Percentiles rank a stretch among this genome's conserved stretches.
Evolutionary conservation across 2,329 filamentous ascomycete genomes (phyloP).

Genomic region (Beauveria medogensis): DNA sequence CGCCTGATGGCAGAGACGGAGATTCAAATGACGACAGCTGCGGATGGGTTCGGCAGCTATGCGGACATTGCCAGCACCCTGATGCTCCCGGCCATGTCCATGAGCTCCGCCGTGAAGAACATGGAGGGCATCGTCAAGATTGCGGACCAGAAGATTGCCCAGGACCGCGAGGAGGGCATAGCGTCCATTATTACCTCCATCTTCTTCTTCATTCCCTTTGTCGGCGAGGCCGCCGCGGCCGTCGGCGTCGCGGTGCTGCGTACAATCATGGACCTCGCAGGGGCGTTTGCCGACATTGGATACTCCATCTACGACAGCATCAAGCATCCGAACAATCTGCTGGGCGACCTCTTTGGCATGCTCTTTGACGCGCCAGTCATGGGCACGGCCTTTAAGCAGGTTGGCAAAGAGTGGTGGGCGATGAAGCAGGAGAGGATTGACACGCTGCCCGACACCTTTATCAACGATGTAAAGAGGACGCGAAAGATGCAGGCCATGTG

Average conservation of each 20-base stretch:
- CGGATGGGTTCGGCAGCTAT: neutral
- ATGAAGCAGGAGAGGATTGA: neutral
- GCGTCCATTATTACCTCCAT: neutral
- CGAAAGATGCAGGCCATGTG: constrained; percentile 1
- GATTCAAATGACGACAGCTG: neutral
- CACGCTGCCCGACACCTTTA: neutral
- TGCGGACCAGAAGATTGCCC: constrained; percentile 51
- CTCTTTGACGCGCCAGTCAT: neutral
- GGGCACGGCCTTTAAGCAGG: neutral
- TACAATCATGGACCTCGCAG: constrained; percentile 1
- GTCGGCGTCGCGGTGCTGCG: neutral
- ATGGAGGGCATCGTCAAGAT: constrained; percentile 9
- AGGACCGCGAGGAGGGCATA: constrained; percentile 25
- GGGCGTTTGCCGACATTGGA: constrained; percentile 4
- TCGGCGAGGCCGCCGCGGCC: neutral
- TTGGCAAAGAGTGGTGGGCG: neutral
- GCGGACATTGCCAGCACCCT: neutral
- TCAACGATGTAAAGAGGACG: neutral
- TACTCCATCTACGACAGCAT: constrained; percentile 9
- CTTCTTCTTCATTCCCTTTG: constrained; percentile 9
- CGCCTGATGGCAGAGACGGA: neutral
- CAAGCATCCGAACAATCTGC: neutral
- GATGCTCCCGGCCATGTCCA: constrained; percentile 1
- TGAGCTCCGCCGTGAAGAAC: constrained; percentile 1
- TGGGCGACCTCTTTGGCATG: neutral